Conservation (phyloP, 495 filamentous ascomycete species). For the Stereocaulon alpinum region DNA sequence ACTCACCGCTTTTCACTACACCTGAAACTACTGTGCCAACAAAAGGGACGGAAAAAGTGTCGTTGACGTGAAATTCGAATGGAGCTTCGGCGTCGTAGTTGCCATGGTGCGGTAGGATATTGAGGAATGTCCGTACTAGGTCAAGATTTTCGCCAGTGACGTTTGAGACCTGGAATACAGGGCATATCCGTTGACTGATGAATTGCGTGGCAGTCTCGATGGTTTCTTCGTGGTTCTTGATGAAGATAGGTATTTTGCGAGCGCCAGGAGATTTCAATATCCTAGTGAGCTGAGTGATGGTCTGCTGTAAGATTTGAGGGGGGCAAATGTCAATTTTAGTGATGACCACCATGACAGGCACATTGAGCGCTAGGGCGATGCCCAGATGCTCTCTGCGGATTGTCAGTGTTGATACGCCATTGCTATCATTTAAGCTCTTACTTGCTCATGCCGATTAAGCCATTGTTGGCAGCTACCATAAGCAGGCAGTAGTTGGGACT, state of each 20-base stretch:
- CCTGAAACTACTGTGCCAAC: slow-evolving; percentile 94
- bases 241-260: slow-evolving; percentile 93
- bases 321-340: slow-evolving; percentile 99
- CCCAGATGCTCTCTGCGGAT: slow-evolving; percentile 67
- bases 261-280: slow-evolving; percentile 92
- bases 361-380: slow-evolving; percentile 88
- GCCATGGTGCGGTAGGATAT: slow-evolving; percentile 90
- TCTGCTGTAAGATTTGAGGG: slow-evolving; percentile 89
- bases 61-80: slow-evolving; percentile 94
- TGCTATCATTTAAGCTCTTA: slow-evolving; percentile 14
- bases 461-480: slow-evolving; percentile 98
- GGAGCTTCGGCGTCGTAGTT: slow-evolving; percentile 80
- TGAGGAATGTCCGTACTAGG: slow-evolving; percentile 79
- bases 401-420: slow-evolving; percentile 3
- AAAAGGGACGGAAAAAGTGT: slow-evolving; percentile 97
- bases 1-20: slow-evolving; percentile 65
- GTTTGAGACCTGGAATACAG: slow-evolving; percentile 96
- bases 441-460: slow-evolving; percentile 94
- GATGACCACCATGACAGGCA: slow-evolving; percentile 95
- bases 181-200: slow-evolving; percentile 88
- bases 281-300: slow-evolving; percentile 78
- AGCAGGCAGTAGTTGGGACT: slow-evolving; percentile 96
- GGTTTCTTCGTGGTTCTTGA: slow-evolving; percentile 82
- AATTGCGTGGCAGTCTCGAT: slow-evolving; percentile 95
- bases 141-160: slow-evolving; percentile 83